phyloP scores from a whole-genome alignment of 169 alveolate genomes.

The Cryptosporidium meleagridis region DNA sequence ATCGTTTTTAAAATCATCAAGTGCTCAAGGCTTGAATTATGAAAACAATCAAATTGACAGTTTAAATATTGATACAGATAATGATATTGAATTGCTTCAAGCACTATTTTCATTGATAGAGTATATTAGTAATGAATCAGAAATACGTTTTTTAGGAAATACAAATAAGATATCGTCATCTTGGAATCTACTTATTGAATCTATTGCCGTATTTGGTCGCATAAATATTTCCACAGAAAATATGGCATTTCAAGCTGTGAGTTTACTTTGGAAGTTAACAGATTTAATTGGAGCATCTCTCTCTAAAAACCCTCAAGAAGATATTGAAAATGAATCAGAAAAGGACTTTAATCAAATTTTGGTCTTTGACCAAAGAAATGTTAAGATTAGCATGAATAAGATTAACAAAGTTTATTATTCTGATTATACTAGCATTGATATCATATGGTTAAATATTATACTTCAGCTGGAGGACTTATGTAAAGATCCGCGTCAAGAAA shows the following conservation, averaged over 20 bases:
- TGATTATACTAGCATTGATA: constrained; percentile 9
- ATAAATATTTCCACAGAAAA: constrained; percentile 28
- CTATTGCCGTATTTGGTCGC: constrained; percentile 65
- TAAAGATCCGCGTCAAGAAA: constrained; percentile 64
- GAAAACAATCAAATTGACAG: background rate
- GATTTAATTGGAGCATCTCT: constrained; percentile 34
- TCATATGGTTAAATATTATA: constrained; percentile 48
- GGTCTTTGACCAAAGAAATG: constrained; percentile 16
- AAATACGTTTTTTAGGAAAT: background rate
- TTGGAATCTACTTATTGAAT: constrained; percentile 34
- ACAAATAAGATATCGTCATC: constrained; percentile 30
- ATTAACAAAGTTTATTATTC: background rate
- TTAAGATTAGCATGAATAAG: constrained; percentile 1
- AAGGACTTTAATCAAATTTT: background rate
- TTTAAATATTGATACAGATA: background rate
- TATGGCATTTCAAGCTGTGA: constrained; percentile 61
- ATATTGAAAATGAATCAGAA: background rate
- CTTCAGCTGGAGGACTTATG: constrained; percentile 58
- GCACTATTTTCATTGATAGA: constrained; percentile 32
- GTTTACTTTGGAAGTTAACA: constrained; percentile 50
- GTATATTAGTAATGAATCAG: constrained; percentile 31
- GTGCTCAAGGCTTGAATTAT: background rate
- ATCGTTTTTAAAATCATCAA: background rate
- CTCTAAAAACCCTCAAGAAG: background rate
- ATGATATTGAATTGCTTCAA: constrained; percentile 41